Evolutionary conservation across 257 asterid species (phyloP).

Genomic region (Hygrophila difformis): DNA sequence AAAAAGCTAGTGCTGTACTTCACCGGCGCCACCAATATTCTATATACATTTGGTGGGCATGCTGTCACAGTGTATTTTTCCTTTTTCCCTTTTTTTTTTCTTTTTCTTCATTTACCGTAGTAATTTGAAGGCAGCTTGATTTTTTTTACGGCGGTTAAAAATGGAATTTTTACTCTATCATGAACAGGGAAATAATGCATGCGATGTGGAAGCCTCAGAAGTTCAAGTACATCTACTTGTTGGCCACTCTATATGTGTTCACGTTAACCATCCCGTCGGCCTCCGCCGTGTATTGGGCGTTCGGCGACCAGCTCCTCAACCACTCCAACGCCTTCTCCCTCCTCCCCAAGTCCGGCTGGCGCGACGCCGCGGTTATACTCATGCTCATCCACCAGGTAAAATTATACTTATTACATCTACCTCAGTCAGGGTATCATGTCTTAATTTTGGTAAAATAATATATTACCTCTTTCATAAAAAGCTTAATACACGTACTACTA

Average conservation of each 20-base stretch:
- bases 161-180: too few species aligned
- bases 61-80: constrained; percentile 24
- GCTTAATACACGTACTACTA: too few species aligned
- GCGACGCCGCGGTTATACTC: constrained; percentile 25
- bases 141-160: too few species aligned
- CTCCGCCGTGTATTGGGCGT: constrained; percentile 27
- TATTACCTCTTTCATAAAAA: too few species aligned
- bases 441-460: too few species aligned
- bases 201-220: constrained; percentile 28
- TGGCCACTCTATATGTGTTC: constrained; percentile 25
- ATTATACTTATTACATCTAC: too few species aligned
- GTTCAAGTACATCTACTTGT: constrained; percentile 22
- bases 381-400: constrained; percentile 29
- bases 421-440: too few species aligned
- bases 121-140: too few species aligned
- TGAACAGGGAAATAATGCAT: constrained; percentile 12
- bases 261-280: constrained; percentile 23
- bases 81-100: not conserved
- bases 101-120: not conserved
- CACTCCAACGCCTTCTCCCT: constrained; percentile 27
- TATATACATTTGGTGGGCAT: constrained; percentile 24
- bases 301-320: constrained; percentile 23
- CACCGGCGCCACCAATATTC: constrained; percentile 23
- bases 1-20: constrained; percentile 18
- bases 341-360: constrained; percentile 22